Percentiles rank a stretch among this genome's conserved stretches.
Evolutionary conservation across 305 asterid genomes (phyloP).

Genomic region (Coffea humblotiana): DNA sequence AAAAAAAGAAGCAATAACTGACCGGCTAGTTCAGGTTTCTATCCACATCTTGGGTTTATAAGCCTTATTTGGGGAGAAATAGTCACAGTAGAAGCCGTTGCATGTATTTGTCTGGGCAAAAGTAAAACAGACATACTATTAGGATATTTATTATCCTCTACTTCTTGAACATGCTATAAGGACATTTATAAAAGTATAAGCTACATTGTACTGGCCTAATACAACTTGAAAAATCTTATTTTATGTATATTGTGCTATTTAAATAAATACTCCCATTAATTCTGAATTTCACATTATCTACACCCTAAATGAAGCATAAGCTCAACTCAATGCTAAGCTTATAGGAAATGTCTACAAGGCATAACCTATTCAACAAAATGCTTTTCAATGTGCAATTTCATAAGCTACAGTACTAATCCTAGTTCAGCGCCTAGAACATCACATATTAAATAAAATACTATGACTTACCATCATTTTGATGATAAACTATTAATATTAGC

Average conservation of each 20-base stretch:
- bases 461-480: no score
- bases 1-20: slow-evolving; percentile 5
- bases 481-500: no score
- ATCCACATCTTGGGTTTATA: slow-evolving; percentile 98
- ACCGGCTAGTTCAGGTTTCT: slow-evolving; percentile 99
- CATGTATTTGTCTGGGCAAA: slow-evolving; percentile 80
- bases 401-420: no score
- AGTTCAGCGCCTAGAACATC: no score
- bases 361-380: no score
- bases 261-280: neutral
- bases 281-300: neutral
- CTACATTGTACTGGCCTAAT: no score
- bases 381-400: no score
- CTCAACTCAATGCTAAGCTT: neutral
- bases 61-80: slow-evolving; percentile 91
- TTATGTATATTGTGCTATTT: neutral
- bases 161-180: neutral
- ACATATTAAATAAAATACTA: no score
- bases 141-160: neutral
- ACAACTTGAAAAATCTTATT: no score
- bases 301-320: neutral
- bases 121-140: neutral
- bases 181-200: no score
- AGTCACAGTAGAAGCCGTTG: slow-evolving; percentile 95
- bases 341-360: neutral